phyloP scores from a whole-genome alignment of 305 asterid genomes.

The Fraxinus dipetala region DNA sequence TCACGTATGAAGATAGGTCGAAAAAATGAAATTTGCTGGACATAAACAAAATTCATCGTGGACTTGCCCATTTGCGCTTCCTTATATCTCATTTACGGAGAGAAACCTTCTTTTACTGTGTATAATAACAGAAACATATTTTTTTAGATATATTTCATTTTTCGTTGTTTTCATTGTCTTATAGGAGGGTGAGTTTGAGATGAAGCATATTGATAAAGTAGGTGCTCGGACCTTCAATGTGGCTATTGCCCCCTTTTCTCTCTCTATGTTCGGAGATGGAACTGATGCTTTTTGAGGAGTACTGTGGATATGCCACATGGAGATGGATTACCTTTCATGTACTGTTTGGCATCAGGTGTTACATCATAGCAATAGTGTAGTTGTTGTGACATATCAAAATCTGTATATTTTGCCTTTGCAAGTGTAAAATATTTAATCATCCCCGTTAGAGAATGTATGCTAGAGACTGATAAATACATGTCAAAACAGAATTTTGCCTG shows the following conservation, averaged over 20 bases:
- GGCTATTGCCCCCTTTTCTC: slow-evolving; percentile 69
- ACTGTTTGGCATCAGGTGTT: slow-evolving; percentile 12
- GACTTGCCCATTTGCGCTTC: not conserved
- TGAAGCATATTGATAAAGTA: slow-evolving; percentile 66
- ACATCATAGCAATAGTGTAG: not conserved
- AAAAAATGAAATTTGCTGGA: not conserved
- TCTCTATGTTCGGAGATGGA: slow-evolving; percentile 58
- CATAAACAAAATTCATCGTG: not conserved
- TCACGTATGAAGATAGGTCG: not conserved
- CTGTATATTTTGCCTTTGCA: slow-evolving; percentile 6
- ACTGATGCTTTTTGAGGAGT: slow-evolving; percentile 35
- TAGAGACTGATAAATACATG: slow-evolving; percentile 6
- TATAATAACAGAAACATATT: not conserved
- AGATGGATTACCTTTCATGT: not conserved
- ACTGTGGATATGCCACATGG: not conserved
- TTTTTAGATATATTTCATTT: not conserved
- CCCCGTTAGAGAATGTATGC: not conserved
- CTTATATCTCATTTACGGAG: not conserved
- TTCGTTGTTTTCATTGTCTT: slow-evolving; percentile 13
- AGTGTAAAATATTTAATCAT: slow-evolving; percentile 7
- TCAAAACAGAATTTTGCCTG: not conserved
- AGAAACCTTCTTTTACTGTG: not conserved
- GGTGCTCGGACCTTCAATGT: slow-evolving; percentile 64
- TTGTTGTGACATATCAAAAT: not conserved
- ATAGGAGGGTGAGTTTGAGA: slow-evolving; percentile 83